Evolutionary conservation across 2,329 filamentous ascomycete genomes (phyloP).

Genomic region (Aspergillus texensis): DNA sequence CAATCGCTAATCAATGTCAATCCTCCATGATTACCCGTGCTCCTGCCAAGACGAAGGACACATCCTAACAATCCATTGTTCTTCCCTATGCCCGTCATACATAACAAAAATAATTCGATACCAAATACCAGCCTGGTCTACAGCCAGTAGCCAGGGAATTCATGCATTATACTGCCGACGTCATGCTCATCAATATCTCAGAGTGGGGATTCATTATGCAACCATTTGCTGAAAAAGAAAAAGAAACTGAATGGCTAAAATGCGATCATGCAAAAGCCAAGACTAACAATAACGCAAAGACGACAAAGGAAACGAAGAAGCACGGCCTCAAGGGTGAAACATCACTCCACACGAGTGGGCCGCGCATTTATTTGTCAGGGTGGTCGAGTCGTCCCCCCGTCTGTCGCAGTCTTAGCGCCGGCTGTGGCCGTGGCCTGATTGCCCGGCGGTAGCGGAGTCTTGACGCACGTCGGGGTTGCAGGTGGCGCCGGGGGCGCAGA

Average conservation of each 20-base stretch:
- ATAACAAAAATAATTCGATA: slow-evolving; percentile 3
- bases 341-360: slow-evolving; percentile 1
- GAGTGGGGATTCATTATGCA: slow-evolving; percentile 26
- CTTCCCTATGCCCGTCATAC: not conserved
- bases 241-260: slow-evolving; percentile 10
- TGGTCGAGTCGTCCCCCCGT: slow-evolving; percentile 34
- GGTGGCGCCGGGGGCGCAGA: slow-evolving; percentile 37
- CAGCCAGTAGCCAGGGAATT: slow-evolving; percentile 6
- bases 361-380: slow-evolving; percentile 27
- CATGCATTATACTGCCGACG: slow-evolving; percentile 19
- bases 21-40: not conserved
- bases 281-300: slow-evolving; percentile 4
- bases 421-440: slow-evolving; percentile 41
- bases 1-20: not conserved
- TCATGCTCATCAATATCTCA: slow-evolving; percentile 21
- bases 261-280: slow-evolving; percentile 8
- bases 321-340: not conserved
- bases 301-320: not conserved
- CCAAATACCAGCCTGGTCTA: slow-evolving; percentile 3
- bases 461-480: slow-evolving; percentile 60
- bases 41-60: not conserved
- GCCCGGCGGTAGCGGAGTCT: slow-evolving; percentile 69
- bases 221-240: slow-evolving; percentile 6
- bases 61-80: not conserved
- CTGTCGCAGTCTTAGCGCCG: slow-evolving; percentile 27